phyloP scores from a whole-genome alignment of 2,329 filamentous ascomycete genomes.

The Chalaropsis ovoidea region DNA sequence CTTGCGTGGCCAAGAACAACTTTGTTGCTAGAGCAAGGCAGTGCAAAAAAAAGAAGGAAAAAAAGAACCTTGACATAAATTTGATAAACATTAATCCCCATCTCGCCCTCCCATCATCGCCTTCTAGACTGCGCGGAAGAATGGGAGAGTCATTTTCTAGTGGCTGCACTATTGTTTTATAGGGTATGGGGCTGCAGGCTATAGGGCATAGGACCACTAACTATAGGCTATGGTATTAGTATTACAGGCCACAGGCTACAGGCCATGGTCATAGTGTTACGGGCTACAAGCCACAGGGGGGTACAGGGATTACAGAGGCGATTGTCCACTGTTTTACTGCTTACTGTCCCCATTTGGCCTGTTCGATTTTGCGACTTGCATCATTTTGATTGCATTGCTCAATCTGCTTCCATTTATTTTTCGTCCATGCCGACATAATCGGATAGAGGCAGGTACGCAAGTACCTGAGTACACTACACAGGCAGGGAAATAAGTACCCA shows the following conservation, averaged over 20 bases:
- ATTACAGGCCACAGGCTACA: neutral
- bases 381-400: neutral
- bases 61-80: neutral
- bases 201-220: neutral
- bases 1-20: neutral
- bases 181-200: neutral
- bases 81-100: neutral
- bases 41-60: conserved; percentile 7
- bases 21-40: conserved; percentile 9
- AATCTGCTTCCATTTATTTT: neutral
- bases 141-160: conserved; percentile 12
- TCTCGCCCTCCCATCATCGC: neutral
- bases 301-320: neutral
- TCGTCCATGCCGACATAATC: neutral
- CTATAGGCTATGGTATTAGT: neutral
- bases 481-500: neutral
- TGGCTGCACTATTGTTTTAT: neutral
- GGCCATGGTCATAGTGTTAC: neutral
- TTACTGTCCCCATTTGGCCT: too few relatives aligned
- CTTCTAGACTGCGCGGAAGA: neutral
- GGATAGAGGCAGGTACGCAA: neutral
- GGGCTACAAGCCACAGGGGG: neutral
- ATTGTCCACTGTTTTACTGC: neutral
- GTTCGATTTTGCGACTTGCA: too few relatives aligned
- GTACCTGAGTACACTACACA: too few relatives aligned